Conservation (phyloP, 192 early-diverging fungal species). For the Backusella tarrabulga region DNA sequence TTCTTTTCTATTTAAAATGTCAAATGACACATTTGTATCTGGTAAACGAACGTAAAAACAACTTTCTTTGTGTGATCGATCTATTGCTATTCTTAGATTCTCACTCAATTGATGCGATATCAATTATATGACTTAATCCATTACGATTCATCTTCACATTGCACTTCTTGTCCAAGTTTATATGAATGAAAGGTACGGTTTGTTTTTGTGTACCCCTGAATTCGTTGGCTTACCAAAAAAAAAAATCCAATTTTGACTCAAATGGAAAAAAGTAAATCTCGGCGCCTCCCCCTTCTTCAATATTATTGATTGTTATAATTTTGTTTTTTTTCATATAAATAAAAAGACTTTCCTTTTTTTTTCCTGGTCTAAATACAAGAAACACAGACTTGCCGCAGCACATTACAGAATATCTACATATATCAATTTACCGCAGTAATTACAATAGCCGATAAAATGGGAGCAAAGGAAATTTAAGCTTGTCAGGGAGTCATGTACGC, state of each 20-base stretch:
- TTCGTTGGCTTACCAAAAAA: not conserved
- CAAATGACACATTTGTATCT: not conserved
- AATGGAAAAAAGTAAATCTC: not conserved
- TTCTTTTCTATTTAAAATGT: not conserved
- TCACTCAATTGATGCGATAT: not conserved
- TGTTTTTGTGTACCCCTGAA: not conserved
- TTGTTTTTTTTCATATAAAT: not conserved
- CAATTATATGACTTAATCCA: not conserved
- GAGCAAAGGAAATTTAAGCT: not conserved
- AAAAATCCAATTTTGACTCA: not conserved
- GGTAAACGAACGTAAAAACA: too few relatives aligned
- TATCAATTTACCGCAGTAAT: not conserved
- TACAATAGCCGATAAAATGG: not conserved
- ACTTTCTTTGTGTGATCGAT: not conserved
- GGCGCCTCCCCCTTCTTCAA: not conserved
- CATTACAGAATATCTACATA: not conserved
- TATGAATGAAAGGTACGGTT: not conserved
- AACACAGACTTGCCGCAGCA: not conserved
- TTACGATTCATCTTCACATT: not conserved
- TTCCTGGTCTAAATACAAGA: not conserved
- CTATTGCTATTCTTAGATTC: not conserved
- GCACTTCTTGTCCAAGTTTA: not conserved
- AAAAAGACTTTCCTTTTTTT: too few relatives aligned
- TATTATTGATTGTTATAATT: not conserved
- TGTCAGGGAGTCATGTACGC: not conserved